These are phyloP conservation scores for Malbranchea zuffiana DNA, from an alignment of 2,329 filamentous ascomycete genomes.

Conservation along the genomic window DNA sequence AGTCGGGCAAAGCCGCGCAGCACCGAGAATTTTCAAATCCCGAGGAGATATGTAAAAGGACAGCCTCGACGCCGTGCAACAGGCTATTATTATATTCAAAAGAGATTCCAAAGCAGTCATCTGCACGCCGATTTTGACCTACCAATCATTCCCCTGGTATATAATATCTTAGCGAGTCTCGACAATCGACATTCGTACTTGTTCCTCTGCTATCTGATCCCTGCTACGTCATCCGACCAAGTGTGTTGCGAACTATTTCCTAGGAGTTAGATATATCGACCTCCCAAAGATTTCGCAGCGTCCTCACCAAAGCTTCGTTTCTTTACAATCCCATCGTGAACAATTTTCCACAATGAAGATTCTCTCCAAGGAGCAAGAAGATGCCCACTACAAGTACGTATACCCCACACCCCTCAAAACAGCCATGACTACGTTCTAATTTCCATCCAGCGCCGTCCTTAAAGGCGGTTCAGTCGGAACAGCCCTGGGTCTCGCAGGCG, in stretches of 20 bases:
- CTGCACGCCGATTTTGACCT: no score
- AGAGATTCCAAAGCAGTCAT: no score
- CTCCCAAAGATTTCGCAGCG: not conserved
- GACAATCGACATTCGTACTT: no score
- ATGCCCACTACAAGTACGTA: constrained; percentile 63
- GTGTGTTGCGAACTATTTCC: no score
- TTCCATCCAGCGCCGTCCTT: constrained; percentile 51
- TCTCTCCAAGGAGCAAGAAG: constrained; percentile 85
- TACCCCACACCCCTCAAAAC: not conserved
- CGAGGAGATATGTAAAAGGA: not conserved
- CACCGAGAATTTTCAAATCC: constrained; percentile 3
- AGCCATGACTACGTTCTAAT: not conserved
- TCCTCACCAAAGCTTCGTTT: not conserved
- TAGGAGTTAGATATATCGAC: not conserved
- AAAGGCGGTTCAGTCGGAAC: constrained; percentile 70
- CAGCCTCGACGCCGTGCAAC: not conserved
- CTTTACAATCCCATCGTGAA: not conserved
- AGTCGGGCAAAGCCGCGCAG: constrained; percentile 6
- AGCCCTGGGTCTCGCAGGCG: constrained; percentile 53
- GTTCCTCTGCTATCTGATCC: no score
- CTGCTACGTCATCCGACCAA: no score
- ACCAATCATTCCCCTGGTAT: no score
- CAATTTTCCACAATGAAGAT: constrained; percentile 64
- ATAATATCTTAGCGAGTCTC: no score
- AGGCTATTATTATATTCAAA: no score